Evolutionary conservation across 2,329 filamentous ascomycete genomes (phyloP).

Genomic region (Claviceps pusilla): DNA sequence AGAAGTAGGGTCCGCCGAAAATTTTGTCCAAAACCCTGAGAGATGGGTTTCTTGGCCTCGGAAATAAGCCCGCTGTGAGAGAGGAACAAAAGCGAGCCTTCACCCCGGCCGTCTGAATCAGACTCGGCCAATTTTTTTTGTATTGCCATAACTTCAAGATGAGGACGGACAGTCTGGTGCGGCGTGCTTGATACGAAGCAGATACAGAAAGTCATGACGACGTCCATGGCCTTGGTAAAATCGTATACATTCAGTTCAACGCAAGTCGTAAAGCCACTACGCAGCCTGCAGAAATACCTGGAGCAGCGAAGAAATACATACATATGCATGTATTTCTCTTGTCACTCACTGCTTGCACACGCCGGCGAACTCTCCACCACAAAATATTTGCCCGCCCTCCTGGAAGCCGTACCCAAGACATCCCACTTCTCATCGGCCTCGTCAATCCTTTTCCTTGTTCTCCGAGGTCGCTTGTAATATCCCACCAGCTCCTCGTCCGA

Average conservation of each 20-base stretch:
- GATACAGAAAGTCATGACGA: neutral
- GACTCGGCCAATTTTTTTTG: neutral
- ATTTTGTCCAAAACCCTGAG: too few relatives aligned
- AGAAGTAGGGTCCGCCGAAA: too few relatives aligned
- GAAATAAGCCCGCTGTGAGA: neutral
- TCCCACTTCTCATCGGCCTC: conserved; percentile 51
- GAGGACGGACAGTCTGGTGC: too few relatives aligned
- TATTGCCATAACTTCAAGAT: neutral
- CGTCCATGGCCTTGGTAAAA: neutral
- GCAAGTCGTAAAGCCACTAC: neutral
- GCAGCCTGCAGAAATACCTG: too few relatives aligned
- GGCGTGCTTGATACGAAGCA: neutral
- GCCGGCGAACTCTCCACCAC: conserved; percentile 52
- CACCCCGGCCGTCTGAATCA: too few relatives aligned
- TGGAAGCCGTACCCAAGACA: conserved; percentile 49
- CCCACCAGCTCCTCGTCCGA: conserved; percentile 47
- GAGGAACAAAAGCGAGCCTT: neutral
- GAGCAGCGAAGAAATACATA: neutral
- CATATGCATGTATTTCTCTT: conserved; percentile 2
- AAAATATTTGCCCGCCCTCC: conserved; percentile 58
- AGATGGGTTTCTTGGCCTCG: too few relatives aligned
- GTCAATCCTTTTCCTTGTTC: conserved; percentile 16
- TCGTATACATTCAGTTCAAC: neutral
- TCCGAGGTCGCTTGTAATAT: conserved; percentile 30
- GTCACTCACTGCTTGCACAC: neutral